Base-by-base conservation (phyloP, 768 basidiomycete species). In the Phanerodontia chrysosporium region DNA sequence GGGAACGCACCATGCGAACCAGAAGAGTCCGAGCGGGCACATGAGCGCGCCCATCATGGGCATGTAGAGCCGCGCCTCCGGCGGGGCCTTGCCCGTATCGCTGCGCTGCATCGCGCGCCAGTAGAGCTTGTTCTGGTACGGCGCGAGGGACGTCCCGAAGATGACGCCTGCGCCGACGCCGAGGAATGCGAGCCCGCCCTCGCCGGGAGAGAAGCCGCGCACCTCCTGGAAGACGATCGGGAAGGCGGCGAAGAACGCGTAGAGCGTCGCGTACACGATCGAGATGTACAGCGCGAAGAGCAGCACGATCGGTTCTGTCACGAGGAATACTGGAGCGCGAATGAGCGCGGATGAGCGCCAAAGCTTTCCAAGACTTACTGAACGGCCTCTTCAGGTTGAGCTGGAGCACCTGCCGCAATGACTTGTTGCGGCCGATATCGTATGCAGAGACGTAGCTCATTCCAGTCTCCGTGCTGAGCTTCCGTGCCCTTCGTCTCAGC, bases 31-130 rank as follows among this genome's bases (percentile, higher is more conserved):
- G 49, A 82, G 70, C 1, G 86, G 86, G 29, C 81, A 68, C 45
- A 83, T 67, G 1, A 83, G 58, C 1, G 76, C 82, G 18, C 83
- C 84, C 22, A 81, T 45, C 64, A 83, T 82, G 39, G 81, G 80
- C 66, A 81, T 76, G 62, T 84, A 83, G 58, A 89, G 69, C n/a
- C 85, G 79, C 78, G 80, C 82, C 74, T 89, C 86, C 21, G 86
- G 87, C 0, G 81, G 78, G 10, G 83, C 82, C 27, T 74, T 72
- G 5, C 83, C 82, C 0, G 67, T 76, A 42, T 76, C 71, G 56
- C 80, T 81, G 53, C 71, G 69, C 35, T 76, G 73, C 75, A 83
- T 80, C 18, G 77, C 77, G 44, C 70, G 66, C 72, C 75, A 75
- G 66, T 86, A 87, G 58, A 81, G 68, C 60, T 71, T 74, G 65